These are phyloP conservation scores for Blakeslea trispora DNA, from an alignment of 371 early-diverging fungal genomes.

Conservation along the genomic window DNA sequence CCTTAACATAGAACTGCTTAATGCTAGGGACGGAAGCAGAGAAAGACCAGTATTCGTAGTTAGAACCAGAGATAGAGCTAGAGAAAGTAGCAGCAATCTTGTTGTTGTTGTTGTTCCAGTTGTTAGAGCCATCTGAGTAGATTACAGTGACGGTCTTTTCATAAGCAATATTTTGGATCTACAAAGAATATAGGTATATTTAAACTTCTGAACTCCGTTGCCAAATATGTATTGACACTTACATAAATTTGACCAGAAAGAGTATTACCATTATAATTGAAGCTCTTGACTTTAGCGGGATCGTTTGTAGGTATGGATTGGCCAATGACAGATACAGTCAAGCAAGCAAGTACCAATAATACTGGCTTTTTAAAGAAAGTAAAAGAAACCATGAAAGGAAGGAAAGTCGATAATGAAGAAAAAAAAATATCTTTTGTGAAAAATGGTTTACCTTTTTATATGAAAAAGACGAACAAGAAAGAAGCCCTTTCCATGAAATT, in stretches of 20 bases:
- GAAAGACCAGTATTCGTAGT: slow-evolving; percentile 46
- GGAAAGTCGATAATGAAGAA: not conserved
- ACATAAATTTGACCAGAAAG: slow-evolving; percentile 37
- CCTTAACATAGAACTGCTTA: slow-evolving; percentile 40
- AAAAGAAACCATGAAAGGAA: not conserved
- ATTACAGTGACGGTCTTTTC: slow-evolving; percentile 36
- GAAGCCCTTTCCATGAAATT: too few relatives aligned
- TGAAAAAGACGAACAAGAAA: too few relatives aligned
- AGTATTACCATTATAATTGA: slow-evolving; percentile 17
- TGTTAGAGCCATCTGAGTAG: slow-evolving; percentile 29
- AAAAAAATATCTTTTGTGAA: not conserved
- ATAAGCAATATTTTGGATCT: slow-evolving; percentile 45
- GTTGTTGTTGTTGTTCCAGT: slow-evolving; percentile 31
- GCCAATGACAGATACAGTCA: slow-evolving; percentile 8
- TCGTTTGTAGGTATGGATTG: slow-evolving; percentile 17
- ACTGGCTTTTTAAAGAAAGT: slow-evolving; percentile 9
- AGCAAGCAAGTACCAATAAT: slow-evolving; percentile 6
- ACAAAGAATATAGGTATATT: not conserved
- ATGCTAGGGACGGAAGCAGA: slow-evolving; percentile 32
- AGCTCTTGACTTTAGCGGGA: slow-evolving; percentile 24
- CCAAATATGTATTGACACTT: slow-evolving; percentile 4
- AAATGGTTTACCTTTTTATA: too few relatives aligned
- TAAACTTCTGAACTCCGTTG: not conserved
- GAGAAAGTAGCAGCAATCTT: slow-evolving; percentile 24
- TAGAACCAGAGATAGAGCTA: slow-evolving; percentile 25